Evolutionary conservation across 768 basidiomycete genomes (phyloP).

Genomic region (Pleurotus sapidus): DNA sequence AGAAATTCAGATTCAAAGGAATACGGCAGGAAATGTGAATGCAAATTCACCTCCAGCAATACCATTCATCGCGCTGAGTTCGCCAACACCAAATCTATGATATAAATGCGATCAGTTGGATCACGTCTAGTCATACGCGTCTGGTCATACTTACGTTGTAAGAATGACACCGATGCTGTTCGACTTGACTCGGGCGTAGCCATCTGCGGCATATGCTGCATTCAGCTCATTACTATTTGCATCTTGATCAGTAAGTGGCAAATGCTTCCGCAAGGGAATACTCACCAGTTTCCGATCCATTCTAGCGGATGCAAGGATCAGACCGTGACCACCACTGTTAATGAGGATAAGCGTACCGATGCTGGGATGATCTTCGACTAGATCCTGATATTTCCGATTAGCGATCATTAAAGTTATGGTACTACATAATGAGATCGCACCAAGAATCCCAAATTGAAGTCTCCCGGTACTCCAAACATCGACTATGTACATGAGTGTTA

Average conservation of each 20-base stretch:
- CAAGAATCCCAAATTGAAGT: conserved; percentile 64
- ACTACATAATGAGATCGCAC: neutral
- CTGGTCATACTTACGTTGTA: conserved; percentile 58
- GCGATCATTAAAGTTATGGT: neutral
- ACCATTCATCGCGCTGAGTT: conserved; percentile 83
- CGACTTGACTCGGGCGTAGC: conserved; percentile 87
- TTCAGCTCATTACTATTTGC: conserved; percentile 75
- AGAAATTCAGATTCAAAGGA: neutral
- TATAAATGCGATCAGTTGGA: neutral
- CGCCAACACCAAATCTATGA: conserved; percentile 86
- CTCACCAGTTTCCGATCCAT: conserved; percentile 86
- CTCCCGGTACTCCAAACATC: conserved; percentile 86
- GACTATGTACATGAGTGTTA: conserved; percentile 38
- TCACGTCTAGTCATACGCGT: neutral
- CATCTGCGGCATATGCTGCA: conserved; percentile 89
- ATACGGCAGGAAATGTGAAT: neutral
- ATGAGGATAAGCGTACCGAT: conserved; percentile 31
- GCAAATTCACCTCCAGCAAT: conserved; percentile 60
- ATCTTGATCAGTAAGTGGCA: neutral
- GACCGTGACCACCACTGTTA: neutral
- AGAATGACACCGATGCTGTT: conserved; percentile 65
- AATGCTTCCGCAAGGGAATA: neutral
- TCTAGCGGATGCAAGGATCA: conserved; percentile 21
- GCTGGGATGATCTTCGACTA: conserved; percentile 73
- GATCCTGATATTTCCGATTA: conserved; percentile 47